Evolutionary conservation across 2,329 filamentous ascomycete species (phyloP), one percentile per base, ranked within the genome.

Genomic region (Cadophora sp.): DNA sequence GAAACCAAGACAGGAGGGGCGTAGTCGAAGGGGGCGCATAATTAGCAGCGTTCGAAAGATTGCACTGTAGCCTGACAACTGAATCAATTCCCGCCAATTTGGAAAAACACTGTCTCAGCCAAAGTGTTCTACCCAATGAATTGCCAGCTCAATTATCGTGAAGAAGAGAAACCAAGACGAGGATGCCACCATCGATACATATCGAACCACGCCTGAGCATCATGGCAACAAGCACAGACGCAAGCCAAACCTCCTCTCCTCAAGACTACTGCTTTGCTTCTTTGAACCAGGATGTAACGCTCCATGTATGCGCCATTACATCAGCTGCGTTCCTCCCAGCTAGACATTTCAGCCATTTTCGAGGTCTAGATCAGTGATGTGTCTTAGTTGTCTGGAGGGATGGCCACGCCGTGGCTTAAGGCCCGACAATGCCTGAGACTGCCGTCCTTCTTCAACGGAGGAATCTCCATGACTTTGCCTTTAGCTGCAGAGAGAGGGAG

Each of bases 121-220:
- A 26, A 22, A 19, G 14, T 12, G 19, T 4, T 1, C 1, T n/a
- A 37, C 16, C 55, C 55, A 58, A 58, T 59, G 22, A 43, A 26
- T 26, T 16, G 4, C 12, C 56, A 24, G 7, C n/a, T 43, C 34
- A 43, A 34, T 59, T 59, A 59, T 59, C 56, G 56, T 59, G 56
- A 43, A 7, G 4, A 11, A 43, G 40, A 14, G 2, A 43, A 43
- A 43, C 9, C n/a, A 24, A 59, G n/a, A 24, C n/a, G 6, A 40
- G 34, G 14, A 19, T 26, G n/a, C 22, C 34, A 59, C 43, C 22
- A 37, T 59, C 22, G 22, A 26, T 26, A n/a, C n/a, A n/a, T n/a
- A 27, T 59, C 56, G 31, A 22, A 59, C 12, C 56, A 11, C 19
- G 22, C 11, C 56, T 19, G 29, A n/a, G 34, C 34, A 37, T 2